A percentile compares a stretch with the other conserved stretches of the same genome.
These are phyloP conservation scores for Pichia sp. DNA, from an alignment of 1,139 yeast genomes.

Conservation along the genomic window DNA sequence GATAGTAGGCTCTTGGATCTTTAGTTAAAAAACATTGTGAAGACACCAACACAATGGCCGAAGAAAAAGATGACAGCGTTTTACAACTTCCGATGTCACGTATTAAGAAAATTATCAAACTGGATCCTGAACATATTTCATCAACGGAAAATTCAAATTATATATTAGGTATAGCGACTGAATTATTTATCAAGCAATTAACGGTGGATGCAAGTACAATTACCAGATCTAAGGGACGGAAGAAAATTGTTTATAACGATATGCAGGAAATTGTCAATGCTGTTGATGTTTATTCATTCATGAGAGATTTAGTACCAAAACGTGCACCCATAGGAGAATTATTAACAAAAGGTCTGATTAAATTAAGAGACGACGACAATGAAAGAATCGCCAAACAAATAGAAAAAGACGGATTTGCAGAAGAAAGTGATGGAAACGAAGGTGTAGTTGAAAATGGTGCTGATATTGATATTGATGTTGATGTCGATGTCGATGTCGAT, in stretches of 20 bases:
- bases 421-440: neutral
- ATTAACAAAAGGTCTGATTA: slow-evolving; percentile 41
- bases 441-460: neutral
- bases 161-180: slow-evolving; percentile 83
- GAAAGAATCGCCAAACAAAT: slow-evolving; percentile 4
- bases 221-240: slow-evolving; percentile 64
- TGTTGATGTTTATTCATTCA: slow-evolving; percentile 62
- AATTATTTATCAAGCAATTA: slow-evolving; percentile 70
- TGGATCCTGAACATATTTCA: slow-evolving; percentile 75
- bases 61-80: slow-evolving; percentile 5
- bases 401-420: slow-evolving; percentile 9
- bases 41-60: neutral
- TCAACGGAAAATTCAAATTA: slow-evolving; percentile 77
- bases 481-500: slow-evolving; percentile 18
- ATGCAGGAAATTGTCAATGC: slow-evolving; percentile 63
- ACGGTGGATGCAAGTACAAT: slow-evolving; percentile 71
- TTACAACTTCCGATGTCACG: slow-evolving; percentile 65
- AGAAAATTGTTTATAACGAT: slow-evolving; percentile 68
- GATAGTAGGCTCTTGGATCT: neutral
- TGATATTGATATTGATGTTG: slow-evolving; percentile 20
- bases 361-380: slow-evolving; percentile 23
- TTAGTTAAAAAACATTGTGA: no score
- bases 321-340: slow-evolving; percentile 49
- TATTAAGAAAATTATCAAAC: slow-evolving; percentile 74
- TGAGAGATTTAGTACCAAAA: slow-evolving; percentile 64